phyloP scores from a whole-genome alignment of 805 yeast species.

The Candida taoyuanica region DNA sequence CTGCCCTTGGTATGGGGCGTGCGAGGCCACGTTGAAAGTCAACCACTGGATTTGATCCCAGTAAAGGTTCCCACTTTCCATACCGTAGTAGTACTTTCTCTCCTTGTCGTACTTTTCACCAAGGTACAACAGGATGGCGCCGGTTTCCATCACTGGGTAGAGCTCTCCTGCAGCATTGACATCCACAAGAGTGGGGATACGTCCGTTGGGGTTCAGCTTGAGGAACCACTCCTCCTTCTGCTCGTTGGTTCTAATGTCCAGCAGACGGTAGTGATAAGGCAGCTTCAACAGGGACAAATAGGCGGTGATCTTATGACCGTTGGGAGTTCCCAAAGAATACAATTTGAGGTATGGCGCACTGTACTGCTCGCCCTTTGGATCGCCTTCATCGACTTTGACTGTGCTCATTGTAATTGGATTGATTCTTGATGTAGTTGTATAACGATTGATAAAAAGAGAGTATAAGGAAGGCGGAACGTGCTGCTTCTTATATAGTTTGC shows the following conservation, averaged over 20 bases:
- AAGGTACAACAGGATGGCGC: conserved; percentile 55
- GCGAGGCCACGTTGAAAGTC: conserved; percentile 53
- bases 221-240: conserved; percentile 57
- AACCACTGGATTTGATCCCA: conserved; percentile 51
- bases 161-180: conserved; percentile 35
- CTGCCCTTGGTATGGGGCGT: conserved; percentile 64
- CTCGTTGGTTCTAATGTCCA: conserved; percentile 39
- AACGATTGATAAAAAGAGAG: no score
- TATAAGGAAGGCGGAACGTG: no score
- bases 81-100: conserved; percentile 34
- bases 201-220: conserved; percentile 56
- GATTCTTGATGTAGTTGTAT: no score
- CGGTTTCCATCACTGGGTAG: conserved; percentile 50
- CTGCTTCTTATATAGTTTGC: no score
- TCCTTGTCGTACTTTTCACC: conserved; percentile 58
- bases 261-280: conserved; percentile 30
- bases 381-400: conserved; percentile 22
- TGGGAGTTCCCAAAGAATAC: conserved; percentile 40
- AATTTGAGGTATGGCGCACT: conserved; percentile 40
- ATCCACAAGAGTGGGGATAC: conserved; percentile 51
- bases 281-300: conserved; percentile 31
- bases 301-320: conserved; percentile 36
- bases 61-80: conserved; percentile 36
- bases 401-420: not conserved
- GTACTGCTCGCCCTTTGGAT: conserved; percentile 28